These are phyloP conservation scores for Boehmeria nivea DNA, from an alignment of 306 rosid genomes.

Conservation along the genomic window DNA sequence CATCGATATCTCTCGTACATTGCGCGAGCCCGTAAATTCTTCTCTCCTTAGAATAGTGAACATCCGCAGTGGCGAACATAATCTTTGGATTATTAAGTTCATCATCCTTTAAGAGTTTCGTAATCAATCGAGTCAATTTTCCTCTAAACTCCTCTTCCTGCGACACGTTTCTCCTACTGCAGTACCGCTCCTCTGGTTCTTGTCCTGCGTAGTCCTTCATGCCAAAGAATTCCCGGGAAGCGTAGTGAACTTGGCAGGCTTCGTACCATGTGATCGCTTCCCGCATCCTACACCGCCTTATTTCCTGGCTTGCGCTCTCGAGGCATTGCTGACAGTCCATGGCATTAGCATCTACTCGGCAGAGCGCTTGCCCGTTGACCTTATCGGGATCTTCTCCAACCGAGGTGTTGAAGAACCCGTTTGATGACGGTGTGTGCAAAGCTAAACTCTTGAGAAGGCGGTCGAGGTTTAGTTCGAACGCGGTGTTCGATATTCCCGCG, in stretches of 20 bases:
- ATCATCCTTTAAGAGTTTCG: slow-evolving; percentile 24
- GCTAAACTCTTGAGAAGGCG: slow-evolving; percentile 29
- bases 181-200: slow-evolving; percentile 8
- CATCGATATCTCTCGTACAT: slow-evolving; percentile 44
- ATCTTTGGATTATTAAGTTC: slow-evolving; percentile 12
- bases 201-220: slow-evolving; percentile 34
- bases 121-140: slow-evolving; percentile 26
- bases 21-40: slow-evolving; percentile 55
- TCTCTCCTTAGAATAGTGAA: slow-evolving; percentile 5
- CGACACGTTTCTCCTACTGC: slow-evolving; percentile 19
- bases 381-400: slow-evolving; percentile 20
- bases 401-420: slow-evolving; percentile 29
- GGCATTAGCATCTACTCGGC: slow-evolving; percentile 24
- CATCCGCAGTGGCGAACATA: slow-evolving; percentile 49
- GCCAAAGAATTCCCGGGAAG: slow-evolving; percentile 36
- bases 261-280: slow-evolving; percentile 50
- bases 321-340: slow-evolving; percentile 14
- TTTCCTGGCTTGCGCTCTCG: background rate
- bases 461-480: slow-evolving; percentile 36
- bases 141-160: slow-evolving; percentile 14
- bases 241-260: slow-evolving; percentile 52
- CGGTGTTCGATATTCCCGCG: slow-evolving; percentile 1
- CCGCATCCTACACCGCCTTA: slow-evolving; percentile 26
- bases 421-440: slow-evolving; percentile 18
- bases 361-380: slow-evolving; percentile 19